phyloP scores from a whole-genome alignment of 2,329 filamentous ascomycete genomes.

The Trichoderma arundinaceum region DNA sequence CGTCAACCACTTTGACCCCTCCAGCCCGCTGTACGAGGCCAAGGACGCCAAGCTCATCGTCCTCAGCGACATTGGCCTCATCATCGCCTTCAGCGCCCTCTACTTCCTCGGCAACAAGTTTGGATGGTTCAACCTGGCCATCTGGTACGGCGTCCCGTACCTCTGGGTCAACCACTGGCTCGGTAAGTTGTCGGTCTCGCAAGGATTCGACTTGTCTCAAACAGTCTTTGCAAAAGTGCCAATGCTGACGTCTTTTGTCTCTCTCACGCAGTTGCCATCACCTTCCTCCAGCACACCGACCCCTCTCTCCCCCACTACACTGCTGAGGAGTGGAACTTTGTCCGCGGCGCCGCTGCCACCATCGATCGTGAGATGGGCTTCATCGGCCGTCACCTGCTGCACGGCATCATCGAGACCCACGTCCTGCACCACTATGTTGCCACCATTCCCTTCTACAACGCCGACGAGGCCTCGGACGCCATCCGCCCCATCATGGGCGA shows the following conservation, averaged over 20 bases:
- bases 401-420: conserved; percentile 97
- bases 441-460: conserved; percentile 95
- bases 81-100: conserved; percentile 65
- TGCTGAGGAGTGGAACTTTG: conserved; percentile 85
- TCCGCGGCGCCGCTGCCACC: conserved; percentile 90
- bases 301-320: conserved; percentile 92
- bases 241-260: conserved; percentile 40
- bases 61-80: conserved; percentile 82
- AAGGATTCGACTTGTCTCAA: neutral
- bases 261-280: conserved; percentile 80
- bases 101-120: conserved; percentile 75
- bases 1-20: conserved; percentile 94
- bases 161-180: conserved; percentile 99
- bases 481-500: conserved; percentile 94
- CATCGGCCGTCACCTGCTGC: conserved; percentile 86
- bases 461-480: conserved; percentile 90
- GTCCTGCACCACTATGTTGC: conserved; percentile 98
- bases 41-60: conserved; percentile 88
- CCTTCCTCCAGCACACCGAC: conserved; percentile 96
- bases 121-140: conserved; percentile 82
- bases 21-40: conserved; percentile 87
- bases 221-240: neutral
- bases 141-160: conserved; percentile 96
- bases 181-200: conserved; percentile 64
- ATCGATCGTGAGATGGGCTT: conserved; percentile 98